A percentile compares a stretch with the other conserved stretches of the same genome.
Evolutionary conservation across 2,329 filamentous ascomycete species (phyloP).

Genomic region (Aspergillus latus): DNA sequence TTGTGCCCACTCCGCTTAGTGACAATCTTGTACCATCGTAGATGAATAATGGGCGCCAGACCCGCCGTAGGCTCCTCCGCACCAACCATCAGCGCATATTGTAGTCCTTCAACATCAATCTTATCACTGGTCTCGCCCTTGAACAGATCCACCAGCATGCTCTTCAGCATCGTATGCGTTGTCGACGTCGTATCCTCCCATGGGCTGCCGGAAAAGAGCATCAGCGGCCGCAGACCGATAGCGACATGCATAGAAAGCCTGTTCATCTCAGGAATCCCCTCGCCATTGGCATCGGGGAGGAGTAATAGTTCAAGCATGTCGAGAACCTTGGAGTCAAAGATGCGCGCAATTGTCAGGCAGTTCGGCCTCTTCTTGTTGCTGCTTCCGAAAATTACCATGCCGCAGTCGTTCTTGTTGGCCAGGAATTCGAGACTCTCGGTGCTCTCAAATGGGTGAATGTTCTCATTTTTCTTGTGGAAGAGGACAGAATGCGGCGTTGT

Average conservation of each 20-base stretch:
- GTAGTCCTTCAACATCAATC: constrained; percentile 91
- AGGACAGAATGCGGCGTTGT: constrained; percentile 82
- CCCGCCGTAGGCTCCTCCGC: constrained; percentile 63
- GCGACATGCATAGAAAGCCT: constrained; percentile 65
- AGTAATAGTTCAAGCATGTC: constrained; percentile 94
- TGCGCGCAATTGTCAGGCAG: constrained; percentile 76
- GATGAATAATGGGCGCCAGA: constrained; percentile 50
- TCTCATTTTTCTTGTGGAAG: constrained; percentile 93
- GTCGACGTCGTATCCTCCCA: constrained; percentile 80
- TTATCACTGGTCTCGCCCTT: constrained; percentile 74
- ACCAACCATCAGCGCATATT: constrained; percentile 81
- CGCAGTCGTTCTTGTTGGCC: constrained; percentile 91
- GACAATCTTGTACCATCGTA: constrained; percentile 81
- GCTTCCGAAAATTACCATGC: constrained; percentile 77
- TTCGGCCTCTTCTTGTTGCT: constrained; percentile 96
- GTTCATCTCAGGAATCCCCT: constrained; percentile 36
- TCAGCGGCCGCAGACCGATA: constrained; percentile 81
- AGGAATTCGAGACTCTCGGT: constrained; percentile 88
- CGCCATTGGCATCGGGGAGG: constrained; percentile 63
- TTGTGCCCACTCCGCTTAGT: constrained; percentile 86
- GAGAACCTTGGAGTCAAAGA: constrained; percentile 81
- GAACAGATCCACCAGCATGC: constrained; percentile 86
- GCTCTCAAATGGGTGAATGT: constrained; percentile 91
- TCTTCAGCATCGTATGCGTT: constrained; percentile 83
- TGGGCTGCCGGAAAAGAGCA: constrained; percentile 84